Percentiles rank a stretch among this genome's conserved stretches.
Evolutionary conservation across 2,329 filamentous ascomycete species (phyloP).

Genomic region (Colletotrichum neosansevieriae): DNA sequence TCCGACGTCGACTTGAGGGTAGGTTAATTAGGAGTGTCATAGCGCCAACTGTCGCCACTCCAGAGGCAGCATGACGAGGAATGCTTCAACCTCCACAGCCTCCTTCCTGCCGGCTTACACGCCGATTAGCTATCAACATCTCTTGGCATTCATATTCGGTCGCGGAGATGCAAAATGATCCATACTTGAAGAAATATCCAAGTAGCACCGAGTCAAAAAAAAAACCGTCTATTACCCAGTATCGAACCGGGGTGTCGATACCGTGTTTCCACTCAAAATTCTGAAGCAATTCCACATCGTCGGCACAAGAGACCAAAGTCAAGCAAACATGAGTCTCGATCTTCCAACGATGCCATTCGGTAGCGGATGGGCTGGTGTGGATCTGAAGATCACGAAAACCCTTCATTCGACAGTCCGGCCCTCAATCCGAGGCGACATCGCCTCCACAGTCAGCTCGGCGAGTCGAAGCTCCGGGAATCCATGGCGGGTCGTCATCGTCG

Average conservation of each 20-base stretch:
- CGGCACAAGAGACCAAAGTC: neutral
- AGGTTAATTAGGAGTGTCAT: slow-evolving; percentile 1
- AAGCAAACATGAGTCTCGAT: neutral
- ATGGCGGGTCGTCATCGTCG: neutral
- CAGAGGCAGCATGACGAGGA: slow-evolving; percentile 14
- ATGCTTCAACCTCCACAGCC: neutral
- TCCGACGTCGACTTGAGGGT: slow-evolving; percentile 12
- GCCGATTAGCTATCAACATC: too few relatives aligned
- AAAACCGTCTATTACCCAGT: too few relatives aligned
- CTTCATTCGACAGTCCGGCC: neutral
- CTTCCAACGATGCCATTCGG: neutral
- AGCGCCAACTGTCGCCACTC: slow-evolving; percentile 20
- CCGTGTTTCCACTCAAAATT: too few relatives aligned
- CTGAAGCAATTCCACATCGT: too few relatives aligned
- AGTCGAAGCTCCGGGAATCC: neutral
- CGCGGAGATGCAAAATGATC: too few relatives aligned
- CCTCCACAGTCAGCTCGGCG: slow-evolving; percentile 13
- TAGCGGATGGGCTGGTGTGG: slow-evolving; percentile 1
- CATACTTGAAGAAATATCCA: too few relatives aligned
- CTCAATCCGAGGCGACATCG: neutral
- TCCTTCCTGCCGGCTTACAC: neutral
- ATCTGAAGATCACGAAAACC: slow-evolving; percentile 25
- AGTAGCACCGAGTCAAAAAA: too few relatives aligned
- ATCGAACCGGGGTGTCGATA: too few relatives aligned
- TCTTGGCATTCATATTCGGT: too few relatives aligned